Percentiles rank a stretch among this genome's conserved stretches.
phyloP scores from a whole-genome alignment of 257 asterid species.

The Solanum ossicruentum region DNA sequence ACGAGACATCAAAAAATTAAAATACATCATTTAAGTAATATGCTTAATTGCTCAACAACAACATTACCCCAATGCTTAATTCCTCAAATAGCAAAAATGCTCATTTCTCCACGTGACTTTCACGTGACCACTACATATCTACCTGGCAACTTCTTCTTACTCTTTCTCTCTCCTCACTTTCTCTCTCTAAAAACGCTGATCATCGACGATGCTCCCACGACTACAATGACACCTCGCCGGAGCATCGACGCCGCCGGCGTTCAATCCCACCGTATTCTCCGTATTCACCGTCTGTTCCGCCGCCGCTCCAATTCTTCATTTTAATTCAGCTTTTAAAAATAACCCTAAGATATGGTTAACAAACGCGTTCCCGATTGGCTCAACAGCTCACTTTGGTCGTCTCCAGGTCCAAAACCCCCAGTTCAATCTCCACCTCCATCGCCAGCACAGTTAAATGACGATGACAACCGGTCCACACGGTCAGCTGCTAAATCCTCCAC shows the following conservation, averaged over 20 bases:
- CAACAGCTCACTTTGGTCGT: conserved; percentile 68
- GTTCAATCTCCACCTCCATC: conserved; percentile 7
- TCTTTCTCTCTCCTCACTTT: background rate
- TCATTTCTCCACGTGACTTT: background rate
- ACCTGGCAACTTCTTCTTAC: background rate
- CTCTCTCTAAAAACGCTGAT: background rate
- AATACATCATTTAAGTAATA: no score
- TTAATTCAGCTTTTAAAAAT: background rate
- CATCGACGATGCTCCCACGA: background rate
- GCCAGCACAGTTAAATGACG: conserved; percentile 10
- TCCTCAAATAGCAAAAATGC: background rate
- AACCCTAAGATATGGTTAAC: background rate
- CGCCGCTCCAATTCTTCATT: background rate
- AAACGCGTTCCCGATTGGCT: conserved; percentile 71
- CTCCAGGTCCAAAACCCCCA: conserved; percentile 14
- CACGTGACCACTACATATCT: background rate
- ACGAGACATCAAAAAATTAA: no score
- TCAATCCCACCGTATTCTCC: background rate
- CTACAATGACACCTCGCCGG: background rate
- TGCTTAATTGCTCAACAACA: no score
- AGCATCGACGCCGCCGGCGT: background rate
- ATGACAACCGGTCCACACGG: background rate
- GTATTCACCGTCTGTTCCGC: background rate
- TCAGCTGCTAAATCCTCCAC: conserved; percentile 6
- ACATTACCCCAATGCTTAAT: no score